Base-by-base conservation (phyloP, 768 basidiomycete species). In the Leucocoprinus leucothites region DNA sequence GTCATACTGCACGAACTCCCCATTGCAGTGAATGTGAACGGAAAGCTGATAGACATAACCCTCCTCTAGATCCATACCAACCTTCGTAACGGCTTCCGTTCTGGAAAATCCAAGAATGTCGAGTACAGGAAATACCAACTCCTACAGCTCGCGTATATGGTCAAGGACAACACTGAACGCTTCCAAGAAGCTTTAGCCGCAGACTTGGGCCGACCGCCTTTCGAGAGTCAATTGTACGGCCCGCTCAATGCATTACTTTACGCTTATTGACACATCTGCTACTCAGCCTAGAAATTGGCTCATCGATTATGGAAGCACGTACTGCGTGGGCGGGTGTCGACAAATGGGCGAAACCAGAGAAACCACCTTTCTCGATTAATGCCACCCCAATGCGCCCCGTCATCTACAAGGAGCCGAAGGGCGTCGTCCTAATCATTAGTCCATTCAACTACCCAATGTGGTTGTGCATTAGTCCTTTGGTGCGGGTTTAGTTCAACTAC, bases 381-480 rank as follows among this genome's bases (percentile, higher is more conserved):
- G 88, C 75, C 63, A 73, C 71, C 6, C 70, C 82, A 0, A 81
- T 89, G 77, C 72, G 76, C 8, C 89, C 90, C 1, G 73, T 77
- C 13, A 76, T 90, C 1, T 75, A 81, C 51, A 89, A 90, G 61
- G 88, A 90, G 60, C 77, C 92, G 43, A 94, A 93, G 65, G 89
- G 89, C 2, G 78, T 84, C 22, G 78, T 86, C 0, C 70, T 90
- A 46, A 80, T 88, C 61, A 85, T 91, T 53, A 74, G 74, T 28
- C 86, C 88, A 0, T 90, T 88, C 77, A 91, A 90, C 67, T 89
- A 86, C 63, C 90, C 89, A 0, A 57, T 90, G 11, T 85, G 76
- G 74, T 67, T 87, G 49, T 66, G 77, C 0, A 35, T 89, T 7
- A 71, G 74, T 0, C 86, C 87, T 11, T 57, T 92, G 59, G 86